These are phyloP conservation scores for Saccharomycopsis sp. DNA, from an alignment of 805 yeast genomes.

Conservation along the genomic window DNA sequence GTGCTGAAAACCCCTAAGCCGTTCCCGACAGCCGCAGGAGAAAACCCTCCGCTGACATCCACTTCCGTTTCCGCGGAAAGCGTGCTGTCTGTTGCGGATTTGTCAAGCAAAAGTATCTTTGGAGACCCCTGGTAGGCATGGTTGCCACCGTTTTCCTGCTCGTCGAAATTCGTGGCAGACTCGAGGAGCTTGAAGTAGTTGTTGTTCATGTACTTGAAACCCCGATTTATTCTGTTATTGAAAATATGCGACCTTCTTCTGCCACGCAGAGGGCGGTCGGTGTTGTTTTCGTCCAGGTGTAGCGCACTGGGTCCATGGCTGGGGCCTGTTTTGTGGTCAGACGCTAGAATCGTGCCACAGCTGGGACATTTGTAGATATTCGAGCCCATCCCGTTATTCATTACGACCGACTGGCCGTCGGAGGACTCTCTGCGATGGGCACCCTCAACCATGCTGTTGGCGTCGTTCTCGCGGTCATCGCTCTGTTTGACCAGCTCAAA, in stretches of 20 bases:
- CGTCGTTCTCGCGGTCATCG: not conserved
- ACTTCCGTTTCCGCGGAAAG: not conserved
- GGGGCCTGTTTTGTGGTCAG: not conserved
- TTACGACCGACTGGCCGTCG: not conserved
- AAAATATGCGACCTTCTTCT: slow-evolving; percentile 7
- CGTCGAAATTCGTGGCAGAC: slow-evolving; percentile 5
- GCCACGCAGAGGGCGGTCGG: not conserved
- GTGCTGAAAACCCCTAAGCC: too few relatives aligned
- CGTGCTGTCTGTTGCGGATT: not conserved
- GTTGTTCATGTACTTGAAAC: slow-evolving; percentile 8
- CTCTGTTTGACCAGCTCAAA: not conserved
- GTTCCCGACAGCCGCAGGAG: too few relatives aligned
- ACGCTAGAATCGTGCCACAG: not conserved
- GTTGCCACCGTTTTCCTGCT: not conserved
- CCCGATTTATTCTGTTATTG: slow-evolving; percentile 7
- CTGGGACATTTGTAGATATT: not conserved
- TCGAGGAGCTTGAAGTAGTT: slow-evolving; percentile 19
- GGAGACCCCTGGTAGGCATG: not conserved
- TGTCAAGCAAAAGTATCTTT: not conserved
- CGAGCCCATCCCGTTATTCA: not conserved
- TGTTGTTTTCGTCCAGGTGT: not conserved
- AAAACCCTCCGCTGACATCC: not conserved
- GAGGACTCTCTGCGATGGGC: not conserved
- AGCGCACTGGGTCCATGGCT: not conserved
- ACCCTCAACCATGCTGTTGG: not conserved